phyloP scores from a whole-genome alignment of 441 rosid species.

The Manihot esculenta region DNA sequence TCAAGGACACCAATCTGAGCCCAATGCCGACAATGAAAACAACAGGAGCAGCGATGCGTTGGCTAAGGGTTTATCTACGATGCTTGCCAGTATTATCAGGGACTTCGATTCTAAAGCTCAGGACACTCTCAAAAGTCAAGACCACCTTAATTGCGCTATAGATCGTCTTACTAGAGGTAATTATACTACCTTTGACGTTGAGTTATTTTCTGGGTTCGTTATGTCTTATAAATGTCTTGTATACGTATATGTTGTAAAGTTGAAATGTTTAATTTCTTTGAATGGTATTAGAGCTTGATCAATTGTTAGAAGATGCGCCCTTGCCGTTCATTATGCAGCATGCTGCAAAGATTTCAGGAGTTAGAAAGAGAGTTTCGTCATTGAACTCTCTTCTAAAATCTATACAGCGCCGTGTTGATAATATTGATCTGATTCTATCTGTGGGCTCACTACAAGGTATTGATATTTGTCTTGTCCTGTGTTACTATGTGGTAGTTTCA shows the following conservation, averaged over 20 bases:
- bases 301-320: conserved; percentile 76
- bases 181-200: neutral
- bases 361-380: too few species aligned
- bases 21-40: neutral
- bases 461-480: neutral
- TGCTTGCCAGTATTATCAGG: conserved; percentile 45
- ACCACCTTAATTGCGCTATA: conserved; percentile 58
- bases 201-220: neutral
- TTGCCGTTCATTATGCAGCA: too few species aligned
- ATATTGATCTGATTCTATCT: too few species aligned
- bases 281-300: conserved; percentile 62
- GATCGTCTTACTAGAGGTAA: conserved; percentile 67
- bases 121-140: conserved; percentile 51
- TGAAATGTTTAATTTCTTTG: neutral
- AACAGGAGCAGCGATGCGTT: conserved; percentile 39
- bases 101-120: conserved; percentile 63
- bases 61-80: conserved; percentile 51
- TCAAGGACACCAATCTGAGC: neutral
- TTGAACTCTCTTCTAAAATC: too few species aligned
- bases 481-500: neutral
- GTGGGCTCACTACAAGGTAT: conserved; percentile 64
- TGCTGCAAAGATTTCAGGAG: too few species aligned
- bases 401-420: too few species aligned
- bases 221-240: neutral
- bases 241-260: neutral